Evolutionary conservation across 371 early-diverging fungal species (phyloP).

Genomic region (Circinella minor): DNA sequence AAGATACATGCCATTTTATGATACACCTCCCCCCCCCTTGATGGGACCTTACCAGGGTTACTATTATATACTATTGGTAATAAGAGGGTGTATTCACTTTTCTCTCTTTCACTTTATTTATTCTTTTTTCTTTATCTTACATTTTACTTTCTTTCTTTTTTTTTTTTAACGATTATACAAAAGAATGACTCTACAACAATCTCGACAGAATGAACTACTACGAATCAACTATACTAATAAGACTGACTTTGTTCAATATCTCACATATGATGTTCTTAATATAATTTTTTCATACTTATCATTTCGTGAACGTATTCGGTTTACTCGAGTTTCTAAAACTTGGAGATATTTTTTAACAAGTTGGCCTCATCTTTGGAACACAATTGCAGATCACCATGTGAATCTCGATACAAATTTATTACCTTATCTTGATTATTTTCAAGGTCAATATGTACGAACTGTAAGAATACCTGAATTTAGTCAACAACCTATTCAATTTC

Average conservation of each 20-base stretch:
- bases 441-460: background rate
- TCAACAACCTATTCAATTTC: background rate
- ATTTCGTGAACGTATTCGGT: constrained; percentile 16
- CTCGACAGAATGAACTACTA: no score
- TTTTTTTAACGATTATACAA: no score
- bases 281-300: constrained; percentile 7
- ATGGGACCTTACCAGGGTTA: no score
- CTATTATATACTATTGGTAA: no score
- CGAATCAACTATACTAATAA: no score
- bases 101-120: no score
- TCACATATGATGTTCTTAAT: constrained; percentile 9
- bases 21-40: no score
- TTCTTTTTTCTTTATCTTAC: no score
- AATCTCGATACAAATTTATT: constrained; percentile 3
- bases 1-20: no score
- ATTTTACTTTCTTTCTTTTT: no score
- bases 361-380: constrained; percentile 12
- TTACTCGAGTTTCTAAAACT: constrained; percentile 5
- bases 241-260: background rate
- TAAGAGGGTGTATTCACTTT: no score
- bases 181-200: no score
- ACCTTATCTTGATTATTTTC: constrained; percentile 7
- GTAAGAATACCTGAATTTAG: constrained; percentile 3
- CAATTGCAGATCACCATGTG: constrained; percentile 7
- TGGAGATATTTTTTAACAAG: constrained; percentile 9